Percentiles rank a stretch among this genome's conserved stretches.
phyloP scores from a whole-genome alignment of 768 basidiomycete genomes.

The Saitozyma podzolica region DNA sequence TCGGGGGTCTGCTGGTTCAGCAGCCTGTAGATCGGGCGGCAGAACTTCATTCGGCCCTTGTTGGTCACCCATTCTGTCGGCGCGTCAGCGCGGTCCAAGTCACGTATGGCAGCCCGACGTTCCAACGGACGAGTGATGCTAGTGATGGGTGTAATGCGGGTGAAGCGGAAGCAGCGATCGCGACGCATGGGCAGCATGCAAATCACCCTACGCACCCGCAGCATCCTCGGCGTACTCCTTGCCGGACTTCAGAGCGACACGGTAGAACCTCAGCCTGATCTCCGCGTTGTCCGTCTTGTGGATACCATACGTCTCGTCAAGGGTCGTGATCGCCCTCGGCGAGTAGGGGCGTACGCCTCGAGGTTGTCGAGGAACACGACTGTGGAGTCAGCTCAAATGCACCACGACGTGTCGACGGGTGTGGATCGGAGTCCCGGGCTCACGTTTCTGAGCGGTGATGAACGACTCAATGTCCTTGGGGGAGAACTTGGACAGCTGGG shows the following conservation, averaged over 20 bases:
- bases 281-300: slow-evolving; percentile 70
- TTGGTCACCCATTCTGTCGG: slow-evolving; percentile 47
- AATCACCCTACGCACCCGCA: slow-evolving; percentile 36
- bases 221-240: slow-evolving; percentile 50
- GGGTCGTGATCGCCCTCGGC: slow-evolving; percentile 60
- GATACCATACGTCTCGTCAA: slow-evolving; percentile 61
- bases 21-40: slow-evolving; percentile 49
- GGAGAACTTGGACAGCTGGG: slow-evolving; percentile 60
- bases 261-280: slow-evolving; percentile 75
- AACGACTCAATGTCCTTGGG: slow-evolving; percentile 64
- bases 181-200: not conserved
- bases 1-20: slow-evolving; percentile 48
- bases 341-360: slow-evolving; percentile 67
- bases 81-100: not conserved
- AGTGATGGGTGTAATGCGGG: too few relatives aligned
- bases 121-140: too few relatives aligned
- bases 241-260: slow-evolving; percentile 60
- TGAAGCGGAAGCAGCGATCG: not conserved
- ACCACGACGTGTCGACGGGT: not conserved
- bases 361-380: slow-evolving; percentile 84
- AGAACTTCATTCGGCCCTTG: slow-evolving; percentile 53
- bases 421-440: slow-evolving; percentile 23
- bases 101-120: too few relatives aligned
- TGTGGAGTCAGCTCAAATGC: slow-evolving; percentile 41
- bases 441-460: slow-evolving; percentile 75